Evolutionary conservation across 805 yeast species (phyloP), one percentile per base, ranked within the genome.

Genomic region (Cyberlindnera euphorbiiphila): DNA sequence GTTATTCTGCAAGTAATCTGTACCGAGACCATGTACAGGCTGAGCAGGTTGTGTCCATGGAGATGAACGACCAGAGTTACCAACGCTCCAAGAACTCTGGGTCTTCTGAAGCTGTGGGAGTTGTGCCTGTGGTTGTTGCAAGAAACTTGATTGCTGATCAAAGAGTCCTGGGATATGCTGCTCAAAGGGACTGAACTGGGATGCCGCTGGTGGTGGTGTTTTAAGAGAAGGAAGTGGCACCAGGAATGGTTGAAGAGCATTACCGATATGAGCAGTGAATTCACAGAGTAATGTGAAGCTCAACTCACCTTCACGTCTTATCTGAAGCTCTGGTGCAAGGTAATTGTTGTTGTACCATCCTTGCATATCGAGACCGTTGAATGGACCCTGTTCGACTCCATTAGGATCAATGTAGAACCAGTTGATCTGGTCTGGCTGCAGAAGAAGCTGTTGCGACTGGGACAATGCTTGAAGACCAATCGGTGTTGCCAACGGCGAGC

Each of bases 371-470:
- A 61, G 57, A 3, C 89, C 87, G 32, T 68, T 66, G 60, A 86
- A 86, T 4, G 96, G 95, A 16, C 96, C 96, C 56, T 85, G 95
- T 44, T 76, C 78, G 34, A 61, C 69, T 5, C 84, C 85, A 27
- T 69, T 58, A 0, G 85, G 78, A 57, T 86, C 96, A 37, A 80
- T 62, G 57, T 86, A 86, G 41, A 63, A 62, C 96, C 96, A 86
- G 33, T 69, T 62, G 47, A 79, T 67, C 35, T 65, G 58, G 20
- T 57, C 65, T 2, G 77, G 69, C 2, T 62, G 51, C 11, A 70
- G 32, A 10, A 43, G 22, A 22, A 39, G 42, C 19, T 39, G 47
- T 35, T 42, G 49, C 18, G 25, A 34, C 22, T 31, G 39, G 18
- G 39, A 14, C 40, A 39, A 39, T 28, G 45, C 11, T 28, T 28